phyloP scores from a whole-genome alignment of 2,329 filamentous ascomycete species.

The Chrysoporthe deuterocubensis region DNA sequence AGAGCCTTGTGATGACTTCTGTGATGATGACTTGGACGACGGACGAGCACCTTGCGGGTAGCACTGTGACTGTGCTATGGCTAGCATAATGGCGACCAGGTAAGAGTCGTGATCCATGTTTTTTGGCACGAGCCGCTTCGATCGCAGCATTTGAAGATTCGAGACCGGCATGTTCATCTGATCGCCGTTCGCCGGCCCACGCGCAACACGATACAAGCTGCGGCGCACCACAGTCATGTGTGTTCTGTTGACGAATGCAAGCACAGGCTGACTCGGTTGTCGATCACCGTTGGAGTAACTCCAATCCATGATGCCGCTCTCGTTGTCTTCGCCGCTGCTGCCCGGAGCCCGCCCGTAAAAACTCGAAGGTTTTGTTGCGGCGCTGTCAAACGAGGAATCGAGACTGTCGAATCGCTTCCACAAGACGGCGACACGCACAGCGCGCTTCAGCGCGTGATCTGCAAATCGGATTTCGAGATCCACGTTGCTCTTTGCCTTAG shows the following conservation, averaged over 20 bases:
- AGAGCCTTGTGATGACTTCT: conserved; percentile 32
- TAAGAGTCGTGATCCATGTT: conserved; percentile 57
- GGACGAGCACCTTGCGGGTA: conserved; percentile 40
- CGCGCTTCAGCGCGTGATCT: conserved; percentile 47
- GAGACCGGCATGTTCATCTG: conserved; percentile 51
- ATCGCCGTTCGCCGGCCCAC: conserved; percentile 43
- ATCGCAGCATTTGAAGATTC: conserved; percentile 51
- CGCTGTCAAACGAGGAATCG: conserved; percentile 41
- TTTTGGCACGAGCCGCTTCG: conserved; percentile 51
- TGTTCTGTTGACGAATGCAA: conserved; percentile 54
- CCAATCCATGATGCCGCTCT: conserved; percentile 32
- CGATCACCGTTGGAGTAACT: conserved; percentile 17
- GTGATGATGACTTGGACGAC: conserved; percentile 31
- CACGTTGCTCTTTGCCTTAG: conserved; percentile 38
- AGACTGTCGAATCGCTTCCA: conserved; percentile 49
- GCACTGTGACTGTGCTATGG: conserved; percentile 61
- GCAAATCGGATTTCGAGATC: conserved; percentile 58
- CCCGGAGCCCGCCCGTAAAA: conserved; percentile 37
- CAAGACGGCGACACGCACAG: conserved; percentile 53
- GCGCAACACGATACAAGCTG: conserved; percentile 51
- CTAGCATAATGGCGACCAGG: conserved; percentile 56
- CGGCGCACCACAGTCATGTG: conserved; percentile 51
- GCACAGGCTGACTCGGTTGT: conserved; percentile 37
- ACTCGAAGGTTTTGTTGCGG: conserved; percentile 39
- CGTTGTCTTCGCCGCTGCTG: conserved; percentile 29